These are phyloP conservation scores for Pseudogymnoascus sp. DNA, from an alignment of 2,329 filamentous ascomycete species.

Conservation along the genomic window DNA sequence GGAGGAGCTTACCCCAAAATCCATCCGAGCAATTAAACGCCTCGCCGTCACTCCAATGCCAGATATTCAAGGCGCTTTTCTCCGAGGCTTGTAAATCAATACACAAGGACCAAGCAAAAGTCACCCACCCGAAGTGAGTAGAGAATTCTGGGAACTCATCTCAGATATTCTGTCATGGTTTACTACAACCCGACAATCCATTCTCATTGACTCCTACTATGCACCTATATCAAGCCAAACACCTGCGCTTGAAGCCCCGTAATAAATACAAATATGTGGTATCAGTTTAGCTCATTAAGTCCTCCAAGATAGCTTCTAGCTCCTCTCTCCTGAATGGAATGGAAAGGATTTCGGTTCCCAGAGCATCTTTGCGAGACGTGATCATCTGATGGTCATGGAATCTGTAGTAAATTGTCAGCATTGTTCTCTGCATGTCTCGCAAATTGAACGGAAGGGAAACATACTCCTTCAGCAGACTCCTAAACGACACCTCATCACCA, in stretches of 20 bases:
- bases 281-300: slow-evolving; percentile 37
- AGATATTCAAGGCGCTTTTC: background rate
- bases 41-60: background rate
- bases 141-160: background rate
- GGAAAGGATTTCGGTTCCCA: slow-evolving; percentile 78
- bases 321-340: slow-evolving; percentile 84
- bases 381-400: slow-evolving; percentile 99
- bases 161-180: background rate
- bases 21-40: background rate
- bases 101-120: background rate
- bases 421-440: background rate
- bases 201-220: background rate
- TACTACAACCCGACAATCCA: background rate
- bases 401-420: slow-evolving; percentile 36
- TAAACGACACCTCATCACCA: slow-evolving; percentile 90
- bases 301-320: slow-evolving; percentile 80
- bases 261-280: background rate
- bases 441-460: slow-evolving; percentile 25
- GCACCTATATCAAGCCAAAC: background rate
- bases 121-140: background rate
- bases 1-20: background rate
- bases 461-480: slow-evolving; percentile 86
- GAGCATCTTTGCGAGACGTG: slow-evolving; percentile 73
- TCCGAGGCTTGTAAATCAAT: background rate
- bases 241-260: background rate